Evolutionary conservation across 1,284 basidiomycete genomes (phyloP), one percentile per base, ranked within the genome.

Genomic region (Rhizopogon parksii): DNA sequence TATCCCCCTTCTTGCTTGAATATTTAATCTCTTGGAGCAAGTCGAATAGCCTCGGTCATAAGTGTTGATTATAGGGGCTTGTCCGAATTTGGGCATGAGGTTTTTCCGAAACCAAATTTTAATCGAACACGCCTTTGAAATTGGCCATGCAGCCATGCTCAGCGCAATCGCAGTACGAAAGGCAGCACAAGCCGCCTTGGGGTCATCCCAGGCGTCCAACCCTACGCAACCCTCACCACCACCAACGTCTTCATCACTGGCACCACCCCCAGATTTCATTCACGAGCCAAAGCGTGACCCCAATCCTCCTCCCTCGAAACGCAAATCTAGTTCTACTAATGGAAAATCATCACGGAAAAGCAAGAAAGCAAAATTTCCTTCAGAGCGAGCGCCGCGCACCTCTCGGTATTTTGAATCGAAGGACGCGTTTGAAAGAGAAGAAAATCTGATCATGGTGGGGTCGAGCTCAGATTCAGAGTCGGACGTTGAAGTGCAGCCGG

Each of bases 391-490:
- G 30, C 48, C 17, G 40, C 40, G 46, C 42, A 51, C 48, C 35
- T 57, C 52, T 30, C 62, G 71, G 46, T 73, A 74, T 55, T 75
- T 76, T 57, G 56, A 61, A 12, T 51, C 66, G 35, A 50, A 47
- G 19, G 68, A 73, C 49, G 55, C 54, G 19, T 71, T 73, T 51
- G 59, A 63, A 42, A 49, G 57, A 3, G 69, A 71, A 52, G 66
- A 69, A 17, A 71, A 74, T 52, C 50, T 72, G 30, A 72, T 74
- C 25, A 56, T 66, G 12, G 59, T 76, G 14, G 69, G 68, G 6
- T 64, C 62, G 11, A 70, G 71, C 38, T 67, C 68, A 48, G 63
- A 30, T 35, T 54, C 54, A 3, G 65, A 67, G 12, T 67, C 67
- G 17, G 72, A 71, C 24, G 58, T 66, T 27, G 62, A 58, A 36